Evolutionary conservation across 805 yeast genomes (phyloP).

Genomic region (Metschnikowia santaceciliae): DNA sequence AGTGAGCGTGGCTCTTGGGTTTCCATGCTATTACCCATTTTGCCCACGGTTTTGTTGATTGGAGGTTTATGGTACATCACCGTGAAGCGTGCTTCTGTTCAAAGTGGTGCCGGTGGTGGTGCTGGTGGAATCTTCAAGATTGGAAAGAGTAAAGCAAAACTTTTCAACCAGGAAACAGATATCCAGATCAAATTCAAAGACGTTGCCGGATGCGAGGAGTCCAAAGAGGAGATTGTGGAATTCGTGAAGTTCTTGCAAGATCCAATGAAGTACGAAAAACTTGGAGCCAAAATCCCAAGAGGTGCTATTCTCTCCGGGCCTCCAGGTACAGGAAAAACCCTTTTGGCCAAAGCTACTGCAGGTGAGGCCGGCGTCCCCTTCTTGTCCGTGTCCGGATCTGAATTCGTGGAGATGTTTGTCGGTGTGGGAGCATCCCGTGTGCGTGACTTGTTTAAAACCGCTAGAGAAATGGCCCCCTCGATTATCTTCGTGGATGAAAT

Average conservation of each 20-base stretch:
- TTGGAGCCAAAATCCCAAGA: slow-evolving; percentile 97
- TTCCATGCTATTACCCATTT: slow-evolving; percentile 60
- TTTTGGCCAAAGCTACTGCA: slow-evolving; percentile 96
- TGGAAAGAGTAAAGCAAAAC: slow-evolving; percentile 88
- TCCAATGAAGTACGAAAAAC: slow-evolving; percentile 82
- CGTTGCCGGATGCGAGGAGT: slow-evolving; percentile 97
- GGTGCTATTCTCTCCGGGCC: slow-evolving; percentile 98
- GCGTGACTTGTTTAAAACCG: slow-evolving; percentile 88
- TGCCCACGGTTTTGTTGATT: slow-evolving; percentile 76
- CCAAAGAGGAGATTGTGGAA: slow-evolving; percentile 96
- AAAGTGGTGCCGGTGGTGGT: slow-evolving; percentile 54
- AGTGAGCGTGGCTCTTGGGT: slow-evolving; percentile 64
- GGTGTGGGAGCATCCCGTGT: slow-evolving; percentile 99
- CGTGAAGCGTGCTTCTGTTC: slow-evolving; percentile 46
- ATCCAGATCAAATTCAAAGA: slow-evolving; percentile 86
- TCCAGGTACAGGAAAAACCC: slow-evolving; percentile 98
- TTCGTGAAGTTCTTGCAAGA: slow-evolving; percentile 90
- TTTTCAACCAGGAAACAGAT: slow-evolving; percentile 87
- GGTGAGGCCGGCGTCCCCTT: slow-evolving; percentile 99
- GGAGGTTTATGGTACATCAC: slow-evolving; percentile 75
- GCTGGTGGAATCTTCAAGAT: slow-evolving; percentile 78
- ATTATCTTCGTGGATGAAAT: slow-evolving; percentile 98
- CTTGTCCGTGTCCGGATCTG: slow-evolving; percentile 93
- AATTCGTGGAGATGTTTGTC: slow-evolving; percentile 97
- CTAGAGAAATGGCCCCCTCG: slow-evolving; percentile 91